phyloP scores from a whole-genome alignment of 129 eudicot genomes.

The Daucus carota region DH1_v3.0 NC_030381.2:43860501-43861000 shows the following conservation, averaged over 20 bases:
- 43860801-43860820: neutral
- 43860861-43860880: neutral
- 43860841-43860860: neutral
- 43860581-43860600: too few relatives aligned
- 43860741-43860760: neutral
- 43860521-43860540: too few relatives aligned
- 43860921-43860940: neutral
- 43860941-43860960: conserved; percentile 55
- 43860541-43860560: too few relatives aligned
- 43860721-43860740: neutral
- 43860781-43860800: neutral
- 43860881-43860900: neutral
- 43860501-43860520: too few relatives aligned
- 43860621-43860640: too few relatives aligned
- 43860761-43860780: neutral
- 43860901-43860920: neutral
- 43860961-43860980: conserved; percentile 98
- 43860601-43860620: too few relatives aligned
- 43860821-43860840: neutral
- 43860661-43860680: neutral
- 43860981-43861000: conserved; percentile 65
- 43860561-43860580: too few relatives aligned
- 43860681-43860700: neutral
- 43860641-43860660: neutral
- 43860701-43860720: neutral